Evolutionary conservation across 73 alveolate genomes (phyloP).

Genomic region (Paramecium sonneborni): DNA sequence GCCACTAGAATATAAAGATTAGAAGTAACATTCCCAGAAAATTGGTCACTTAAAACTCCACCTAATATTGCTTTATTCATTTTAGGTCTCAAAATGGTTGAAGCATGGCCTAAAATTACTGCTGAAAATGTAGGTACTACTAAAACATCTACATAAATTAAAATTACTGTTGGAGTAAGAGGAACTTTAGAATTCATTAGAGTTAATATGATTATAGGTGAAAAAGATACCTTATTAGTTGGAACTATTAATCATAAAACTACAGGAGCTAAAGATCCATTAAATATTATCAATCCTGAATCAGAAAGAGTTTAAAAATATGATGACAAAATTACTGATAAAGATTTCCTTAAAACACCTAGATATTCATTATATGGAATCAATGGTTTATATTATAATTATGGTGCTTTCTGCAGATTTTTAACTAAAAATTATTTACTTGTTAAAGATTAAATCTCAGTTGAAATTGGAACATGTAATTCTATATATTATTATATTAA

Average conservation of each 20-base stretch:
- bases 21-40: not conserved
- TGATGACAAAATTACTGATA: not conserved
- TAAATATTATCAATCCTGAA: not conserved
- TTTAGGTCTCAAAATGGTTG: not conserved
- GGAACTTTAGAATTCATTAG: slow-evolving; percentile 2
- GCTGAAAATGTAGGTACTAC: not conserved
- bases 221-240: not conserved
- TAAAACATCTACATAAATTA: not conserved
- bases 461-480: slow-evolving; percentile 41
- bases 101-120: not conserved
- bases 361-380: slow-evolving; percentile 38
- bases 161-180: not conserved
- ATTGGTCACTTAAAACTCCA: not conserved
- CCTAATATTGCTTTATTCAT: slow-evolving; percentile 11
- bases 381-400: not conserved
- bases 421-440: not conserved
- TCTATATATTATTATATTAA: not conserved
- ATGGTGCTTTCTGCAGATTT: not conserved
- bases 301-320: not conserved
- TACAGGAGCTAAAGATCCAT: not conserved
- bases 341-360: not conserved
- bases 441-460: not conserved
- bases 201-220: not conserved
- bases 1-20: not conserved
- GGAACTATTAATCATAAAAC: not conserved